phyloP scores from a whole-genome alignment of 192 early-diverging fungal species.

The Coemansia sp. region DNA sequence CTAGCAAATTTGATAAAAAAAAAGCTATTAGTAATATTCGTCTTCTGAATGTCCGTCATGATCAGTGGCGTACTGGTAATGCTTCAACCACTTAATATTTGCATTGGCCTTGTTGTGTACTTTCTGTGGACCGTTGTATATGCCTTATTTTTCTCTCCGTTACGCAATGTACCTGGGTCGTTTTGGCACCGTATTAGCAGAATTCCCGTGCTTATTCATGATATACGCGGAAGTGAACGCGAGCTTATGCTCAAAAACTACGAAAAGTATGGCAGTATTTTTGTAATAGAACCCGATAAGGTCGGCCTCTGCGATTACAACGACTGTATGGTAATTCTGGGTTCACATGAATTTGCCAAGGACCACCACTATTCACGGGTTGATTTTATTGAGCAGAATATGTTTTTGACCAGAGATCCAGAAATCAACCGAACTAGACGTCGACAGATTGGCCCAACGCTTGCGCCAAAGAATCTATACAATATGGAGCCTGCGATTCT shows the following conservation, averaged over 20 bases:
- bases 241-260: conserved; percentile 29
- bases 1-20: too few relatives aligned
- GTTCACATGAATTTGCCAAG: conserved; percentile 43
- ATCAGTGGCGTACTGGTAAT: neutral
- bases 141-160: conserved; percentile 35
- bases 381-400: conserved; percentile 36
- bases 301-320: conserved; percentile 28
- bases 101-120: conserved; percentile 21
- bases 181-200: conserved; percentile 38
- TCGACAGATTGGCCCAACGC: conserved; percentile 37
- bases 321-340: conserved; percentile 23
- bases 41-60: too few relatives aligned
- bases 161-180: conserved; percentile 40
- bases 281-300: conserved; percentile 32
- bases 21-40: too few relatives aligned
- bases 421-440: conserved; percentile 28
- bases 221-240: conserved; percentile 28
- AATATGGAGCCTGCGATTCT: conserved; percentile 38
- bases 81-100: conserved; percentile 17
- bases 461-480: conserved; percentile 14
- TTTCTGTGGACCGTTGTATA: conserved; percentile 20
- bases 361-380: conserved; percentile 27
- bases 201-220: conserved; percentile 27
- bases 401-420: conserved; percentile 44
- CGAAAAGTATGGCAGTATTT: conserved; percentile 39